phyloP scores from a whole-genome alignment of 164 flowering plant species.

The Protea cynaroides region DNA sequence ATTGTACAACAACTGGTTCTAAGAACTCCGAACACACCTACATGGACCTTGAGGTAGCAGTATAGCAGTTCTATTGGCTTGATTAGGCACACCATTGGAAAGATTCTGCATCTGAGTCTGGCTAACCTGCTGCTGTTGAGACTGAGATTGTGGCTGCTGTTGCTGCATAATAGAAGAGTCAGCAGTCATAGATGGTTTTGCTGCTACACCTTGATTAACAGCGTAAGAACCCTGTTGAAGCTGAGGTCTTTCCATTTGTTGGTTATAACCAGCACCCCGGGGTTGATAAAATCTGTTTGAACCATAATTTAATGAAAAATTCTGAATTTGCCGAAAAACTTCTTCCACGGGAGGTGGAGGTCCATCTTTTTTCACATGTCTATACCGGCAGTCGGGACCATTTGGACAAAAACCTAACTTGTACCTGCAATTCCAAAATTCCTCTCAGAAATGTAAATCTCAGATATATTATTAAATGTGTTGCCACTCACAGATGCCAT shows the following conservation, averaged over 20 bases:
- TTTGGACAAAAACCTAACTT: conserved; percentile 99
- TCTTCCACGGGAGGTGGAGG: conserved; percentile 97
- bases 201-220: conserved; percentile 39
- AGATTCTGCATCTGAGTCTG: conserved; percentile 53
- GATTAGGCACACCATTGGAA: conserved; percentile 56
- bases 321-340: conserved; percentile 96
- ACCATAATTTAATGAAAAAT: conserved; percentile 59
- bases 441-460: conserved; percentile 15
- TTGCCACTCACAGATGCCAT: not conserved
- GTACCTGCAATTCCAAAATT: conserved; percentile 55
- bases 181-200: conserved; percentile 37
- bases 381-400: conserved; percentile 97
- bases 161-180: conserved; percentile 56
- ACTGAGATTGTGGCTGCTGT: conserved; percentile 38
- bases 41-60: conserved; percentile 89
- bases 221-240: conserved; percentile 40
- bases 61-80: conserved; percentile 49
- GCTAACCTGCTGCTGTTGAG: conserved; percentile 47
- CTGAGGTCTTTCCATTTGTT: conserved; percentile 63
- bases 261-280: conserved; percentile 43
- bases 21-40: conserved; percentile 90
- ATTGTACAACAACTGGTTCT: conserved; percentile 27
- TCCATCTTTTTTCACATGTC: conserved; percentile 94
- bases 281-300: conserved; percentile 71
- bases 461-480: not conserved